Conservation (phyloP, 2,329 filamentous ascomycete species). For the Verticillium longisporum region DNA sequence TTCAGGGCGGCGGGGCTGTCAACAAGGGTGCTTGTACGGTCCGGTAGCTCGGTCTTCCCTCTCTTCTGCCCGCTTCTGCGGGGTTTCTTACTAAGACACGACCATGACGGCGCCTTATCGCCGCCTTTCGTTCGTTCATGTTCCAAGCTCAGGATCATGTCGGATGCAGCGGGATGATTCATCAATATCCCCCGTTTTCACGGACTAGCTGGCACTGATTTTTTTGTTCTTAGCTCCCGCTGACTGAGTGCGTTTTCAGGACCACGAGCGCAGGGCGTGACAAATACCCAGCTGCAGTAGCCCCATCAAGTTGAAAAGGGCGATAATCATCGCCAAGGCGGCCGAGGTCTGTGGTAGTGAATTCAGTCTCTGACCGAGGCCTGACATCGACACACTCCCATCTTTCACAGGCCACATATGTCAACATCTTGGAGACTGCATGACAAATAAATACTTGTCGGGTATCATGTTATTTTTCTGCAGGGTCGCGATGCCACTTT, state of each 20-base stretch:
- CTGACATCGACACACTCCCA: too few species aligned
- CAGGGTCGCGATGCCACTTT: not conserved
- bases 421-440: too few species aligned
- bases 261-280: too few species aligned
- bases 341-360: too few species aligned
- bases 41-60: not conserved
- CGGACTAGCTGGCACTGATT: not conserved
- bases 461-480: not conserved
- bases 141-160: not conserved
- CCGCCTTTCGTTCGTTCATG: not conserved
- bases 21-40: too few species aligned
- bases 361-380: too few species aligned
- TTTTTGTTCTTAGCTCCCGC: not conserved
- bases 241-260: not conserved
- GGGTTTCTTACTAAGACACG: not conserved
- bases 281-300: too few species aligned
- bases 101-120: not conserved
- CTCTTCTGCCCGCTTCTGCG: not conserved
- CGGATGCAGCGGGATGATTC: slow-evolving; percentile 8
- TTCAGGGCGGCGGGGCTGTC: not conserved
- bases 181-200: not conserved
- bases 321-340: too few species aligned
- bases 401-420: too few species aligned
- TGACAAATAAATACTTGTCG: too few species aligned
- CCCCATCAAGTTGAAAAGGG: too few species aligned